These are phyloP conservation scores for Jacaranda mimosifolia DNA, from an alignment of 257 asterid genomes.

Conservation along the genomic window DNA sequence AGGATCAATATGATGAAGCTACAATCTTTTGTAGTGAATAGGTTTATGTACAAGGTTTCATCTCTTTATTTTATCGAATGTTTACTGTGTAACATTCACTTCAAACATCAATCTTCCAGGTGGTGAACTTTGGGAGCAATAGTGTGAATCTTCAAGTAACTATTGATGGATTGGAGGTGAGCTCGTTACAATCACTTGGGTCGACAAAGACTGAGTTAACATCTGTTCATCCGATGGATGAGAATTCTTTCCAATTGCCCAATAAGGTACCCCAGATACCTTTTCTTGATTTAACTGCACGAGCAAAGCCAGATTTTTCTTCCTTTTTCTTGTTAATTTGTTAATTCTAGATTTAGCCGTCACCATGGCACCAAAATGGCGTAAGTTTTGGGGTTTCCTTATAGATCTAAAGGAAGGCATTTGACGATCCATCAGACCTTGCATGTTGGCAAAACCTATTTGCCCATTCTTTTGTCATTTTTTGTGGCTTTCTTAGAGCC, in stretches of 20 bases:
- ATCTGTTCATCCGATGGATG: constrained; percentile 67
- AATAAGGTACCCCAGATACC: constrained; percentile 58
- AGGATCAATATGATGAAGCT: too few species aligned
- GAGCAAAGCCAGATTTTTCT: background rate
- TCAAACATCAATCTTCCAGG: constrained; percentile 47
- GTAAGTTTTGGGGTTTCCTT: too few species aligned
- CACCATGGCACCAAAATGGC: too few species aligned
- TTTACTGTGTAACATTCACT: background rate
- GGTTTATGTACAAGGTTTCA: too few species aligned
- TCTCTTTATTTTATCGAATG: too few species aligned
- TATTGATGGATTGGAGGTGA: constrained; percentile 52
- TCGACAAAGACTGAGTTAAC: constrained; percentile 66
- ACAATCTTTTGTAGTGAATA: too few species aligned
- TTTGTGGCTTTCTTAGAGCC: too few species aligned
- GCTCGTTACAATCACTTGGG: constrained; percentile 49
- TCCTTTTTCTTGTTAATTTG: background rate
- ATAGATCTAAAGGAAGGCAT: too few species aligned
- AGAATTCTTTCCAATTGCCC: constrained; percentile 72
- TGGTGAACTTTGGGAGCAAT: constrained; percentile 71
- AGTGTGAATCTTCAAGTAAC: constrained; percentile 58
- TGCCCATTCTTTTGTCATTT: too few species aligned
- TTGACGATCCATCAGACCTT: too few species aligned
- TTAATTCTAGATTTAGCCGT: too few species aligned
- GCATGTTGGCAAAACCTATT: too few species aligned
- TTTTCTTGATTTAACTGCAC: background rate